A percentile compares a stretch with the other conserved stretches of the same genome.
These are phyloP conservation scores for Hypomyces rosellus DNA, from an alignment of 2,329 filamentous ascomycete genomes.

Conservation along the genomic window DNA sequence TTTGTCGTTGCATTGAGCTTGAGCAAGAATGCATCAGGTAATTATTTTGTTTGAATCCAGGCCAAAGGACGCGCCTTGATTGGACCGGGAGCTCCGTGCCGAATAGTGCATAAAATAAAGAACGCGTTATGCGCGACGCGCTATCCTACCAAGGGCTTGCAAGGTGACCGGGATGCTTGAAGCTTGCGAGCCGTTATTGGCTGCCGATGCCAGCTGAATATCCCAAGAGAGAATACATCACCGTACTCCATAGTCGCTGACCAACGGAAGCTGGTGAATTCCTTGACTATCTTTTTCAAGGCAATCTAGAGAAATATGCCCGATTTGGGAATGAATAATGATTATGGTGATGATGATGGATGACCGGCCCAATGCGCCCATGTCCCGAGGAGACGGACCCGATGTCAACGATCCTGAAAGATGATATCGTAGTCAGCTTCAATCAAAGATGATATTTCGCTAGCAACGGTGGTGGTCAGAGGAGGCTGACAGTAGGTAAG, in stretches of 20 bases:
- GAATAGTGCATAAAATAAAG: constrained; percentile 3
- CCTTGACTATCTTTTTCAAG: background rate
- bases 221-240: background rate
- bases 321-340: background rate
- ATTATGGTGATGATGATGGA: background rate
- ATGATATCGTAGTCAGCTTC: background rate
- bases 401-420: too few species aligned
- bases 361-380: too few species aligned
- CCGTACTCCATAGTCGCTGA: background rate
- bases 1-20: background rate
- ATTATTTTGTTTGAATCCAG: background rate
- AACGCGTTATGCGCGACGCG: background rate
- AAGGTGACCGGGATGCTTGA: background rate
- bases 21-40: background rate
- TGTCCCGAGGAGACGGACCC: too few species aligned
- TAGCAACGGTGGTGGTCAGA: background rate
- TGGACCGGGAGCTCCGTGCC: constrained; percentile 5
- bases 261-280: background rate
- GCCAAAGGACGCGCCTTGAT: constrained; percentile 1
- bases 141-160: too few species aligned
- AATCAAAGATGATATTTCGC: background rate
- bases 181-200: background rate
- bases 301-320: background rate
- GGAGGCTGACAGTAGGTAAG: too few species aligned
- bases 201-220: background rate